Evolutionary conservation across 2,329 filamentous ascomycete genomes (phyloP).

Genomic region (Penicillium polonicum): DNA sequence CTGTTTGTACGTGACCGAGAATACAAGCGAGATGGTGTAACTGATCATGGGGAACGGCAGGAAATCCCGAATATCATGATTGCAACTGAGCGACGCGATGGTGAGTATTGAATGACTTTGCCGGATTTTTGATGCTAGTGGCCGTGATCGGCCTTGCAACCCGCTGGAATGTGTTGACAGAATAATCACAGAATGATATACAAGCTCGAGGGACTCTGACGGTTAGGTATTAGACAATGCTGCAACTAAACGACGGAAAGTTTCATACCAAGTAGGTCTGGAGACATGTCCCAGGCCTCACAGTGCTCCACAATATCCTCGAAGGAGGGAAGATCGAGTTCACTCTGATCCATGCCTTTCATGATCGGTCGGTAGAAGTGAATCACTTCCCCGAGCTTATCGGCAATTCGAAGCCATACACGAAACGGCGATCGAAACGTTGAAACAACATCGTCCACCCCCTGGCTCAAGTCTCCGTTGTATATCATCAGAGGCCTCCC

Average conservation of each 20-base stretch:
- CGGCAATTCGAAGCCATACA: conserved; percentile 15
- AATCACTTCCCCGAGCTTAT: conserved; percentile 10
- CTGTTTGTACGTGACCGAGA: conserved; percentile 20
- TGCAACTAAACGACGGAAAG: neutral
- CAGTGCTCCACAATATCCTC: conserved; percentile 5
- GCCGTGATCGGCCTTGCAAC: conserved; percentile 10
- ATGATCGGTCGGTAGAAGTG: conserved; percentile 14
- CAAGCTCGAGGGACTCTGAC: conserved; percentile 14
- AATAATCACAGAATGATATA: conserved; percentile 16
- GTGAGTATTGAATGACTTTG: conserved; percentile 4
- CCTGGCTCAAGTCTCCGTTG: conserved; percentile 18
- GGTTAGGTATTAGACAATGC: neutral
- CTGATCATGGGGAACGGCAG: conserved; percentile 16
- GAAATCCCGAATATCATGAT: conserved; percentile 1
- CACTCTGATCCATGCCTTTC: conserved; percentile 2
- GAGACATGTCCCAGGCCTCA: neutral
- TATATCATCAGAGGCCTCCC: conserved; percentile 24
- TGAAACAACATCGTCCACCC: conserved; percentile 9
- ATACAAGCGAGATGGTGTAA: conserved; percentile 18
- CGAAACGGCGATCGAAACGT: conserved; percentile 15
- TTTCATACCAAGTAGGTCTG: neutral
- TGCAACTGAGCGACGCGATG: conserved; percentile 4
- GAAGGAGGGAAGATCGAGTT: conserved; percentile 4
- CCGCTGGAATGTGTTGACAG: conserved; percentile 14
- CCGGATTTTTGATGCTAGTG: conserved; percentile 7